Percentiles rank a stretch among this genome's conserved stretches.
phyloP scores from a whole-genome alignment of 2,329 filamentous ascomycete genomes.

The Xylogone sp. region DNA sequence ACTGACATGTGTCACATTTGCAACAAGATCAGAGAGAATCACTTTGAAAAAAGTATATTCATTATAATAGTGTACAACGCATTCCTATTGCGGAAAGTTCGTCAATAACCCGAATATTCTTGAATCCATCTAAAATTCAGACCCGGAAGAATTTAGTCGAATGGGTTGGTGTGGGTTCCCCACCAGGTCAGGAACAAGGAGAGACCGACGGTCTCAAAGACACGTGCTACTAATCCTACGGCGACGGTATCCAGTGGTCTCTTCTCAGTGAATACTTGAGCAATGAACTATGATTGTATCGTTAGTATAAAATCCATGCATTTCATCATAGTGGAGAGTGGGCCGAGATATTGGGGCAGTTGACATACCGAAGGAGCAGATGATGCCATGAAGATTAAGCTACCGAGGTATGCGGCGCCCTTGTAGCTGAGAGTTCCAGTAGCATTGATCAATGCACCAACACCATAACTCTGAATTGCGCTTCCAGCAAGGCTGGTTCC shows the following conservation, averaged over 20 bases:
- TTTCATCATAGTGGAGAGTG: neutral
- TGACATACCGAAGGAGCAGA: constrained; percentile 81
- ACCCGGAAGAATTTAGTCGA: constrained; percentile 40
- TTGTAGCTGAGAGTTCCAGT: constrained; percentile 96
- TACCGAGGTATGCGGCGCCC: constrained; percentile 90
- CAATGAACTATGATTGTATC: constrained; percentile 61
- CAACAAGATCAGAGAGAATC: too few species aligned
- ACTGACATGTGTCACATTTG: too few species aligned
- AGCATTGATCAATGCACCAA: constrained; percentile 88
- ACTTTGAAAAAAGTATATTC: too few species aligned
- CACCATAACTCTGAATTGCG: constrained; percentile 83
- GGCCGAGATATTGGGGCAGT: too few species aligned
- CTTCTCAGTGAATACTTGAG: constrained; percentile 86
- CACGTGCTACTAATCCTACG: constrained; percentile 76
- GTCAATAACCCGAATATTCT: too few species aligned
- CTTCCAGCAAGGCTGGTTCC: constrained; percentile 87
- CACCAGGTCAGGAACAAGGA: constrained; percentile 94
- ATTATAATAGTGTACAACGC: too few species aligned
- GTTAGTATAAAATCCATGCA: constrained; percentile 7
- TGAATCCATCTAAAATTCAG: neutral
- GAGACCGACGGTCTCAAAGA: constrained; percentile 90
- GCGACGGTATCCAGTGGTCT: constrained; percentile 86
- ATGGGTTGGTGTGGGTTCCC: constrained; percentile 92
- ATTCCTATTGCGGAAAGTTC: too few species aligned
- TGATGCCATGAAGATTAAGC: constrained; percentile 86